These are phyloP conservation scores for Taiozyma sp. DNA, from an alignment of 1,139 yeast species.

Conservation along the genomic window DNA sequence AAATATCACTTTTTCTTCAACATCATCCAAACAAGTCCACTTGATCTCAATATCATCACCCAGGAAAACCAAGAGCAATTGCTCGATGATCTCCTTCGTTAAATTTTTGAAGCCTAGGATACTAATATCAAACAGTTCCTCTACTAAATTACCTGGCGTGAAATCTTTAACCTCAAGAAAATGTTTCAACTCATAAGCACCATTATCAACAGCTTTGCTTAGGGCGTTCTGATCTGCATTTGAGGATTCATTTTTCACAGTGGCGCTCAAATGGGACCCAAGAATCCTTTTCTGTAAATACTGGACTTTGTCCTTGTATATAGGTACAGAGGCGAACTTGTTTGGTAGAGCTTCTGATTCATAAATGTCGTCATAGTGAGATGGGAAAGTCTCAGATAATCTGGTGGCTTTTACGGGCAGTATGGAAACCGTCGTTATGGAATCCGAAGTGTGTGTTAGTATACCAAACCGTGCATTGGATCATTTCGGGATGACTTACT, in stretches of 20 bases:
- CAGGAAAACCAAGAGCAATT: slow-evolving; percentile 11
- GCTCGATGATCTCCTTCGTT: slow-evolving; percentile 18
- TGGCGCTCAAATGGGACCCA: neutral
- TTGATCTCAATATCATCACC: slow-evolving; percentile 7
- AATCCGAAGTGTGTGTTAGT: neutral
- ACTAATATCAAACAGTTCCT: slow-evolving; percentile 35
- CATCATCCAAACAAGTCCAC: slow-evolving; percentile 19
- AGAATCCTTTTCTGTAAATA: slow-evolving; percentile 6
- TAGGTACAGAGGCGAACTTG: slow-evolving; percentile 21
- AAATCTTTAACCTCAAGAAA: slow-evolving; percentile 28
- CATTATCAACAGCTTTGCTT: slow-evolving; percentile 1
- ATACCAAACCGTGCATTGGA: neutral
- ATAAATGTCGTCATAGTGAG: neutral
- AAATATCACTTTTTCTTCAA: slow-evolving; percentile 16
- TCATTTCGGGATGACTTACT: neutral
- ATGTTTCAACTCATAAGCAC: slow-evolving; percentile 11
- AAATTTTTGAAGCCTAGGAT: slow-evolving; percentile 24
- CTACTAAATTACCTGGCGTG: slow-evolving; percentile 30
- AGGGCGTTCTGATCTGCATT: neutral
- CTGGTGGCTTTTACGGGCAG: neutral
- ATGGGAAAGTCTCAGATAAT: neutral
- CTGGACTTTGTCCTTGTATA: slow-evolving; percentile 10
- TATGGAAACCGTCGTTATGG: neutral
- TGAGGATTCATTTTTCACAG: neutral
- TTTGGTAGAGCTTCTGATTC: slow-evolving; percentile 6